These are phyloP conservation scores for Neurospora cerealis DNA, from an alignment of 495 filamentous ascomycete genomes.

Conservation along the genomic window DNA sequence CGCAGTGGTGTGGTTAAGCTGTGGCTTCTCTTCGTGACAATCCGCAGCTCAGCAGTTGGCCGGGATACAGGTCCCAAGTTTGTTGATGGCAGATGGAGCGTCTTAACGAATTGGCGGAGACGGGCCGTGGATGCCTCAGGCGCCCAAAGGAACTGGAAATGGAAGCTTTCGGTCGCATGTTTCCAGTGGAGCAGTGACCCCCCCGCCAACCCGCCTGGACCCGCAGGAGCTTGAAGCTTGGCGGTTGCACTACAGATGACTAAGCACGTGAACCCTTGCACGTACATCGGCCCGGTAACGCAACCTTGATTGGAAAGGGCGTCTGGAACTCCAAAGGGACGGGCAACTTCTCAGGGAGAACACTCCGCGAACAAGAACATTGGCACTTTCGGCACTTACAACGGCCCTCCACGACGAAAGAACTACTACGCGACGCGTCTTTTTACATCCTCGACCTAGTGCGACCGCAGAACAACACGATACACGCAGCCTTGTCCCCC, in stretches of 20 bases:
- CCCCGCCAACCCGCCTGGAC: neutral
- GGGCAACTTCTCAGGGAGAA: neutral
- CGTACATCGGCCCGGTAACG: neutral
- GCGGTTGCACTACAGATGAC: neutral
- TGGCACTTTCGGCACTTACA: neutral
- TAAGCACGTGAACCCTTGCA: neutral
- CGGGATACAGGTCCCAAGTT: neutral
- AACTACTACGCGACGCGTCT: neutral
- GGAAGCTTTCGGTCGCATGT: neutral
- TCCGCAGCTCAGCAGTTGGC: conserved; percentile 6
- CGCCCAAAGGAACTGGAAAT: neutral
- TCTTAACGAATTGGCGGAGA: conserved; percentile 12
- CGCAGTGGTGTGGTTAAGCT: conserved; percentile 5
- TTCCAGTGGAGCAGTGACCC: neutral
- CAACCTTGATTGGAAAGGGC: neutral
- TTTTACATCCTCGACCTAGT: neutral
- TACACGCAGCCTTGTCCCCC: neutral
- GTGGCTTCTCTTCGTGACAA: conserved; percentile 2
- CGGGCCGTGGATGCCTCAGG: conserved; percentile 8
- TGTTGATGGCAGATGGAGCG: neutral
- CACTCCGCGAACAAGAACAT: neutral
- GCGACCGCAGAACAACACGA: neutral
- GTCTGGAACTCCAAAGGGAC: neutral
- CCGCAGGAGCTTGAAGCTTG: neutral
- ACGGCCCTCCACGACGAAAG: neutral